Conservation (phyloP, 1,284 basidiomycete species). For the Apiotrichum gracile region DNA sequence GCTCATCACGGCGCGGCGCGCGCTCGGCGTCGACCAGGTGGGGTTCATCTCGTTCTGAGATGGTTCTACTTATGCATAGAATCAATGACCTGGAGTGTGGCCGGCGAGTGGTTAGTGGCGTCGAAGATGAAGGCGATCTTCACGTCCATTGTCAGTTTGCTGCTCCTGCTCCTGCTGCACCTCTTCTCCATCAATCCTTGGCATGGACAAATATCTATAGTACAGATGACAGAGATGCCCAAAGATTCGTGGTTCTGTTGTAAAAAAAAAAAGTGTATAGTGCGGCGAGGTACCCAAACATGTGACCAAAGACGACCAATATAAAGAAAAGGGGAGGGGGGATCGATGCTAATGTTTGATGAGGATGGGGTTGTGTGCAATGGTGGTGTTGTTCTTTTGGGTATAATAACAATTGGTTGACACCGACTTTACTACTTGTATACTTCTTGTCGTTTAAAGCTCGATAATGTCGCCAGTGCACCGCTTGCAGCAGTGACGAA, state of each 20-base stretch:
- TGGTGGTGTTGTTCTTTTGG: neutral
- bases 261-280: neutral
- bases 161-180: no score
- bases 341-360: neutral
- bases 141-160: no score
- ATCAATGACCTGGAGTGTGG: no score
- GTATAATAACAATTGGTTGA: neutral
- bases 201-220: neutral
- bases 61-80: no score
- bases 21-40: constrained; percentile 71
- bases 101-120: no score
- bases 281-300: neutral
- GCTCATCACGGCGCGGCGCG: constrained; percentile 75
- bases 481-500: constrained; percentile 22
- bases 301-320: neutral
- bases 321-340: neutral
- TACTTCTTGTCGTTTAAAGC: constrained; percentile 10
- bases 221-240: constrained; percentile 4
- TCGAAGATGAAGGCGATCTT: no score
- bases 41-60: constrained; percentile 23
- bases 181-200: neutral
- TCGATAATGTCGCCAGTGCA: constrained; percentile 31
- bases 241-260: neutral
- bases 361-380: neutral
- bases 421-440: neutral